Base-by-base conservation (phyloP, 1,284 basidiomycete genomes). In the Grifola frondosa region DNA sequence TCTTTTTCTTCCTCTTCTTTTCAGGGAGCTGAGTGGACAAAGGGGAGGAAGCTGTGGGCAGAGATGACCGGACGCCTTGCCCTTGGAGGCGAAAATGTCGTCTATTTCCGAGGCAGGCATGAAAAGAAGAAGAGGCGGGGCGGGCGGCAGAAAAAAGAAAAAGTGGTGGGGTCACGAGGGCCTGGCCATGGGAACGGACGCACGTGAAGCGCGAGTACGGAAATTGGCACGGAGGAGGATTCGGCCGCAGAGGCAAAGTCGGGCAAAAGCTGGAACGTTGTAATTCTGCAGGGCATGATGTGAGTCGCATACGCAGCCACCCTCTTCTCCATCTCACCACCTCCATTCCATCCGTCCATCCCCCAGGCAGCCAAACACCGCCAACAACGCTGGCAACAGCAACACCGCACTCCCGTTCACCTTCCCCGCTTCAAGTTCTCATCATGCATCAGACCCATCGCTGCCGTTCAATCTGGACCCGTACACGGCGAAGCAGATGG, bases 401-500 rank as follows among this genome's bases (percentile, higher is more conserved):
- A 33, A 32, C 38, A 16, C 15, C 35, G 17, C 13, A 16, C 30
- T 29, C 8, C 23, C 28, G 19, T 31, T 28, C 37, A 30, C 28
- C 32, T 35, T 38, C 25, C 43, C 37, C 24, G 31, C 46, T 16
- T 16, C 24, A 10, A 7, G 13, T 11, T n/a, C 30, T 7, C 35
- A 34, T 30, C 17, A 28, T 37, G 28, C 39, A 2, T 17, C 42
- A 28, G 54, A 52, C 44, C 38, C 31, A 34, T 41, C 49, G 15
- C 45, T 56, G 28, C 42, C 48, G 31, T 60, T 59, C 52, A 54
- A 49, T 46, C 55, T 64, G 39, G 62, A 66, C 46, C 58, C 62
- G 44, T 54, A 50, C 38, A 77, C 76, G 41, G 80, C 81, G 48
- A 88, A 87, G 62, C 87, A 89, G 66, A 84, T 88, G 77, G 81